Conservation (phyloP, 2,329 filamentous ascomycete genomes). For the Beauveria sp. region DNA sequence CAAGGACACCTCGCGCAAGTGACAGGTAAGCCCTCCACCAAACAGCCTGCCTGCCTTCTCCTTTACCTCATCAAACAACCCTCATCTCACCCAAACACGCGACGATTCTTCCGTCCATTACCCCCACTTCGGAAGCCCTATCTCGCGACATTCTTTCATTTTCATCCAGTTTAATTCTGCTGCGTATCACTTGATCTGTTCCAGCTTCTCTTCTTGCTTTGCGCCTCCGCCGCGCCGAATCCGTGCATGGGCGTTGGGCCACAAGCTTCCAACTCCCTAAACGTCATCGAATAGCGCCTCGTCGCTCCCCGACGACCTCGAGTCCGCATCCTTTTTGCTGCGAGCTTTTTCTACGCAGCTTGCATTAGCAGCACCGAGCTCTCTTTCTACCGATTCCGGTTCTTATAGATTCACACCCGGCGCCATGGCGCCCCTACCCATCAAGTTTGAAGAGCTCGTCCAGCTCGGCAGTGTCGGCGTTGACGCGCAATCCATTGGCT, state of each 20-base stretch:
- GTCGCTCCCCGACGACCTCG: background rate
- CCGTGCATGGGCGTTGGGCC: slow-evolving; percentile 11
- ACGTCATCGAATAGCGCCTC: slow-evolving; percentile 10
- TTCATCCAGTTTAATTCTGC: background rate
- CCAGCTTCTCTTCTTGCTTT: background rate
- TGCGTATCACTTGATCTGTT: background rate
- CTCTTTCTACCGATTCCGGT: background rate
- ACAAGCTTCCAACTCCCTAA: slow-evolving; percentile 7
- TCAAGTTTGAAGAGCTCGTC: slow-evolving; percentile 88
- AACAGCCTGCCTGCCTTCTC: slow-evolving; percentile 1
- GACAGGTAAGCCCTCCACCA: slow-evolving; percentile 9
- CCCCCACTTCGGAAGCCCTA: slow-evolving; percentile 3
- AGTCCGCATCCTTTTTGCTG: background rate
- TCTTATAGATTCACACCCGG: slow-evolving; percentile 16
- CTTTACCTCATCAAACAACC: slow-evolving; percentile 11
- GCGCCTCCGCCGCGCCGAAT: slow-evolving; percentile 7
- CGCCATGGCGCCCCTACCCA: slow-evolving; percentile 66
- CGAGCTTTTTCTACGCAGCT: background rate
- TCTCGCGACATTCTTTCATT: slow-evolving; percentile 4
- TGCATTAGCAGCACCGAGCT: slow-evolving; percentile 1
- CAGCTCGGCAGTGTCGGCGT: slow-evolving; percentile 49
- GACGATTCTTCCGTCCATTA: slow-evolving; percentile 13
- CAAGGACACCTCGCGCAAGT: slow-evolving; percentile 9
- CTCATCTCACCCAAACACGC: slow-evolving; percentile 9
- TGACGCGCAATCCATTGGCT: slow-evolving; percentile 54